Evolutionary conservation across 140 eudicot species (phyloP), one percentile per base, ranked within the genome.

Genomic region (Cichorium intybus): DNA sequence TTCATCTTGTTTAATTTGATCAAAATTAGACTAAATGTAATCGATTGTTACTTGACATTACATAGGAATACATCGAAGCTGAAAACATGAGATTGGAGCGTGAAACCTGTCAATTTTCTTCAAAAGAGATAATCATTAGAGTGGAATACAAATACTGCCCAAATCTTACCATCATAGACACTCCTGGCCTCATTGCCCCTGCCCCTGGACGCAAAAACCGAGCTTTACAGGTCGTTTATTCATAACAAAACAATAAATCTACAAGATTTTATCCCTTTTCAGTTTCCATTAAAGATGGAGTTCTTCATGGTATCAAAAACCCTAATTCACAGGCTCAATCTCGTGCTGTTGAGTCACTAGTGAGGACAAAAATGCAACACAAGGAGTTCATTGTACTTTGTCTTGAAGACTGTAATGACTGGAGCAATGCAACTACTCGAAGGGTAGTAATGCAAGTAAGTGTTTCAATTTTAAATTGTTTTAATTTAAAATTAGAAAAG

Each of bases 151-250:
- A 92, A 68, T 73, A 77, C 69, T 92, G 99, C 75, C 99, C 99
- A 21, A 92, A 92, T 69, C 97, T 92, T 68, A 88, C 93, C 66
- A 92, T 92, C 22, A 88, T 92, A 43, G 99, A 92, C 77, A 92
- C 99, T 65, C 99, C 99, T 8, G 99, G 99, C 33, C 99, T 92
- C 23, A 77, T 92, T 82, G 99, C 99, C 66, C 95, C 99, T 74
- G 96, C 99, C 6, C 99, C 99, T 8, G 89, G 95, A 51, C 84
- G 79, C 16, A 92, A 88, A 81, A 92, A 83, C 35, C 86, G 95
- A 56, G 81, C 98, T 29, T 74, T 92, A 68, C 98, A 92, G 98
- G 98, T 92, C 2, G 34, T 10, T 33, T 49, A 18, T 56, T 29
- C 48, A 31, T 18, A 46, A 41, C 7, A 18, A 64, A 43, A 33